Base-by-base conservation (phyloP, 1,284 basidiomycete genomes). In the Ustanciosporium gigantosporum region DNA sequence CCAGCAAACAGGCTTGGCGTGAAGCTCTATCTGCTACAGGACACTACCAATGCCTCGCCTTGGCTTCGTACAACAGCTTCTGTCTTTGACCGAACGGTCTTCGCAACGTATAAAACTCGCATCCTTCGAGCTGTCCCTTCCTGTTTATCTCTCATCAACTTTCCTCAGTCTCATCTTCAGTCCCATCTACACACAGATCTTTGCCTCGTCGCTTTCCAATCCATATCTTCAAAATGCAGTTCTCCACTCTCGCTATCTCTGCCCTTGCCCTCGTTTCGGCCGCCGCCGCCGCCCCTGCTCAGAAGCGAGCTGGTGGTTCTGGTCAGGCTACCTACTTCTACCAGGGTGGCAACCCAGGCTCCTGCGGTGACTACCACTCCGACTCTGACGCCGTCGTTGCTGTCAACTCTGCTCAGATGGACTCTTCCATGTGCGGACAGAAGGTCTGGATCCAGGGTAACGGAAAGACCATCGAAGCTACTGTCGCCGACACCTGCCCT, bases 301-400 rank as follows among this genome's bases (percentile, higher is more conserved):
- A 52, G 47, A 55, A 60, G 51, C 47, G 51, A 6, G 38, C 44
- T 14, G 48, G 51, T 19, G 55, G 60, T 16, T 31, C 21, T 0
- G 62, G 62, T 21, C 47, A 59, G 29, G 64, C 56, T 2, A 66
- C 57, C 8, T 76, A 56, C 64, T 76, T 34, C 61, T 58, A 50
- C 55, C 74, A 74, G 59, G 39, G 38, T 24, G 74, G 74, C 9
- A 58, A 46, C 43, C 42, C 70, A 4, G 75, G 76, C 2, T 31
- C 42, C 0, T 78, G 76, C 41, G 75, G 76, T 11, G n/a, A 35
- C 19, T 41, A 35, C 40, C 42, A 68, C 58, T 22, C 23, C 1
- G 76, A 78, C 60, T 35, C n/a, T 3, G 32, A 29, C 1, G 16
- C 41, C 0, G n/a, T 66, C 13, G 62, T 66, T 0, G 65, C 65